phyloP scores from a whole-genome alignment of 2,329 filamentous ascomycete genomes.

The Helotiales sp. region DNA sequence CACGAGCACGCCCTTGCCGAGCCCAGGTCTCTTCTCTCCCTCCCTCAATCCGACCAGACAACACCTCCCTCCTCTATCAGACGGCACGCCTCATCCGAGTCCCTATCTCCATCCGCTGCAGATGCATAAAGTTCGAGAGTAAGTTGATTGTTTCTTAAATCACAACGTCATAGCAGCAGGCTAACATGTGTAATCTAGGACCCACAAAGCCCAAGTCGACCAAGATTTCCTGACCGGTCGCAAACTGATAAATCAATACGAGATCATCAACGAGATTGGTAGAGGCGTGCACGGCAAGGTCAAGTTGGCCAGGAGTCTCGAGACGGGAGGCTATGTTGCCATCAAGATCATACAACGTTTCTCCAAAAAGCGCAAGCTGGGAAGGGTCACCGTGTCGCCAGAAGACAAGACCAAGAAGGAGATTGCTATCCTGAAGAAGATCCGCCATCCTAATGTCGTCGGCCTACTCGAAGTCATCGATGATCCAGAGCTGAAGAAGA shows the following conservation, averaged over 20 bases:
- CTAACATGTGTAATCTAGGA: constrained; percentile 55
- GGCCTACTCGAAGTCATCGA: constrained; percentile 96
- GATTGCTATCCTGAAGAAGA: constrained; percentile 98
- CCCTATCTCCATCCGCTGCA: constrained; percentile 74
- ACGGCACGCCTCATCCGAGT: constrained; percentile 57
- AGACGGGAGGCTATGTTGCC: constrained; percentile 79
- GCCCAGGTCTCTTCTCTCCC: constrained; percentile 66
- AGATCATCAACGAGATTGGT: constrained; percentile 94
- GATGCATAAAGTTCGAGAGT: constrained; percentile 77
- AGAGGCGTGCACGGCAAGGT: constrained; percentile 97
- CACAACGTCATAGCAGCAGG: constrained; percentile 5
- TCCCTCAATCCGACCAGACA: constrained; percentile 42
- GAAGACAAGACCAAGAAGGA: constrained; percentile 90
- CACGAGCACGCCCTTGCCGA: constrained; percentile 63
- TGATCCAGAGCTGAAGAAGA: constrained; percentile 93
- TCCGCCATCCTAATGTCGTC: constrained; percentile 95
- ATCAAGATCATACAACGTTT: constrained; percentile 99
- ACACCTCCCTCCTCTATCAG: constrained; percentile 51
- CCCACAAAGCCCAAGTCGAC: constrained; percentile 89
- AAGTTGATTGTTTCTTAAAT: constrained; percentile 45
- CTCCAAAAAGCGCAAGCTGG: constrained; percentile 90
- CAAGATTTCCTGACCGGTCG: constrained; percentile 87
- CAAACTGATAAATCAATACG: constrained; percentile 97
- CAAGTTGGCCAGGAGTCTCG: constrained; percentile 84
- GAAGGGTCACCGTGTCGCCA: constrained; percentile 72